Evolutionary conservation across 2,329 filamentous ascomycete genomes (phyloP).

Genomic region (Fusarium sp.): DNA sequence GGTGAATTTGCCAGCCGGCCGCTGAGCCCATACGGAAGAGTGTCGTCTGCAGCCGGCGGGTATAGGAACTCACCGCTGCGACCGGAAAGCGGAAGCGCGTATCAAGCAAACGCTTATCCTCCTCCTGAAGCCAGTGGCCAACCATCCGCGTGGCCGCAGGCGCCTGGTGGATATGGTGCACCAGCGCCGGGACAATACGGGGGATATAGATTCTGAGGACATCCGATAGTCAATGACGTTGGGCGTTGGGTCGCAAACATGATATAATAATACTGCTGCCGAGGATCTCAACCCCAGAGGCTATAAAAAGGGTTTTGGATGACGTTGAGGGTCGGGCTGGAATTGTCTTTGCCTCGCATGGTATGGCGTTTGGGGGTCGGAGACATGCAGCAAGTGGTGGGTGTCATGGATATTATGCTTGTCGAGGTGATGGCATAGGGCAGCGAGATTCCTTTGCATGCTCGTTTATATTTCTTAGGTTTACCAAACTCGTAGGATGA

Average conservation of each 20-base stretch:
- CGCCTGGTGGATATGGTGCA: slow-evolving; percentile 47
- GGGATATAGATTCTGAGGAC: slow-evolving; percentile 49
- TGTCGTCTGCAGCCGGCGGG: slow-evolving; percentile 53
- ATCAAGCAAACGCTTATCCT: slow-evolving; percentile 47
- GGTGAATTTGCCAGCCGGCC: slow-evolving; percentile 58
- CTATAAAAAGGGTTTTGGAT: slow-evolving; percentile 32
- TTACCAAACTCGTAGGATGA: slow-evolving; percentile 8
- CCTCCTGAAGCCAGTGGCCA: slow-evolving; percentile 44
- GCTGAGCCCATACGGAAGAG: slow-evolving; percentile 60
- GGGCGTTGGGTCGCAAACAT: slow-evolving; percentile 7
- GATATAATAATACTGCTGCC: slow-evolving; percentile 25
- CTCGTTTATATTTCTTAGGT: slow-evolving; percentile 16
- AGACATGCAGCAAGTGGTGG: slow-evolving; percentile 31
- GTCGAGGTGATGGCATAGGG: slow-evolving; percentile 16
- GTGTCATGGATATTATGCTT: slow-evolving; percentile 34
- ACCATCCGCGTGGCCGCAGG: slow-evolving; percentile 46
- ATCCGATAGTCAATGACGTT: neutral
- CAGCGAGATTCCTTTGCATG: slow-evolving; percentile 9
- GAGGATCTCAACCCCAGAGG: slow-evolving; percentile 11
- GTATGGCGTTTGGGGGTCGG: slow-evolving; percentile 44
- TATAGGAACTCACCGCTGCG: slow-evolving; percentile 66
- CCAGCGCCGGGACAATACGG: slow-evolving; percentile 52
- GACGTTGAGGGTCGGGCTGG: slow-evolving; percentile 27
- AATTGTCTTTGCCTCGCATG: slow-evolving; percentile 44
- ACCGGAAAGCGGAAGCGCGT: slow-evolving; percentile 53